Conservation (phyloP, 345 rosid genomes). For the Rhizophora apiculata region DNA sequence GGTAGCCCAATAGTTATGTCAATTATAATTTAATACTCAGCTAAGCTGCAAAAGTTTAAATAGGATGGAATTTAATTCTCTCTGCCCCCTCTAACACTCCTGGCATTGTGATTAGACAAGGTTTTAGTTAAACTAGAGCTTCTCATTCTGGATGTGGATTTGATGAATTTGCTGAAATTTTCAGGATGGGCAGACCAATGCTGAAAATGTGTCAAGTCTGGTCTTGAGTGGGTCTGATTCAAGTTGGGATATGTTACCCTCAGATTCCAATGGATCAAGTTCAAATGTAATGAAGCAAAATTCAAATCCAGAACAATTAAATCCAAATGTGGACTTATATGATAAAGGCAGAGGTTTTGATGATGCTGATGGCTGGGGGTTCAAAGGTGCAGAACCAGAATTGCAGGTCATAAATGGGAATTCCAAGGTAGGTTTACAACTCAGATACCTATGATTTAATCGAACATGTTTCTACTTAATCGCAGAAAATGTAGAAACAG, state of each 20-base stretch:
- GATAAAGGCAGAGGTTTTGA: slow-evolving; percentile 17
- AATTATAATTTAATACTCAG: too few species aligned
- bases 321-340: not conserved
- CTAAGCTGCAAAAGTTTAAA: too few species aligned
- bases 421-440: slow-evolving; percentile 27
- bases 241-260: slow-evolving; percentile 1
- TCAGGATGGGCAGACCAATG: not conserved
- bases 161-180: not conserved
- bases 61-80: too few species aligned
- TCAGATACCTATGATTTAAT: not conserved
- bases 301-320: not conserved
- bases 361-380: slow-evolving; percentile 41
- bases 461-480: not conserved
- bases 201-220: not conserved
- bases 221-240: not conserved
- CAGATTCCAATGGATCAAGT: not conserved
- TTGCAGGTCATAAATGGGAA: slow-evolving; percentile 3
- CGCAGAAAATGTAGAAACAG: not conserved
- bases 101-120: not conserved
- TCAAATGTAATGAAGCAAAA: not conserved
- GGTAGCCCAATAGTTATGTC: too few species aligned
- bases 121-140: not conserved
- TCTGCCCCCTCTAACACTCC: too few species aligned
- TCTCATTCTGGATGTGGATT: not conserved
- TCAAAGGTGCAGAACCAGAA: slow-evolving; percentile 30